Conservation (phyloP, 164 flowering plant species). For the Kalanchoe fedtschenkoi region DNA sequence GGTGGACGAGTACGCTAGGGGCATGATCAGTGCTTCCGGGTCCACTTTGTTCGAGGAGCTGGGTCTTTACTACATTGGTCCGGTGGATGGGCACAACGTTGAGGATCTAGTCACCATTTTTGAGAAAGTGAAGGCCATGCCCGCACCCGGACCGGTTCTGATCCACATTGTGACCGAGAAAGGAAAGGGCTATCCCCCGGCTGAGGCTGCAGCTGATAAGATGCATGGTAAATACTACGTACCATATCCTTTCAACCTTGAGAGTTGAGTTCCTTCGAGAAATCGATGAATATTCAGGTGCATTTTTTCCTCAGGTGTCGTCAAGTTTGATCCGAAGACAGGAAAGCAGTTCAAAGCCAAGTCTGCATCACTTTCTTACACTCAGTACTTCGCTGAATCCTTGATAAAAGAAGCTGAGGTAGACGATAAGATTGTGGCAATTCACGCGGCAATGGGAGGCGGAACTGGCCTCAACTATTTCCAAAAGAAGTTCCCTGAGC, state of each 20-base stretch:
- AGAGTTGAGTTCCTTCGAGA: not conserved
- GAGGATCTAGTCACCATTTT: constrained; percentile 64
- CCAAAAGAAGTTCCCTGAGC: constrained; percentile 69
- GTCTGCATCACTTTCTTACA: constrained; percentile 57
- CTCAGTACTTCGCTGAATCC: constrained; percentile 79
- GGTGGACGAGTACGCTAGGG: constrained; percentile 79
- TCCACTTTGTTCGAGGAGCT: constrained; percentile 75
- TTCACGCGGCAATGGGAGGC: constrained; percentile 98
- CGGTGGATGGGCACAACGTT: constrained; percentile 77
- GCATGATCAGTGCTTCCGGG: constrained; percentile 59
- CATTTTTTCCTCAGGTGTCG: constrained; percentile 50
- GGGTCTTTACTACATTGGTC: constrained; percentile 79
- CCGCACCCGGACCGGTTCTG: constrained; percentile 83
- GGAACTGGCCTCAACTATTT: constrained; percentile 89
- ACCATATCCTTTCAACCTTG: not conserved
- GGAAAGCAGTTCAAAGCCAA: constrained; percentile 72
- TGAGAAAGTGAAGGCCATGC: constrained; percentile 58
- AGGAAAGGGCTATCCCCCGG: constrained; percentile 90
- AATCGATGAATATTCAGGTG: constrained; percentile 10
- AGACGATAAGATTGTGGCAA: constrained; percentile 67
- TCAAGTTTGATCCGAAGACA: constrained; percentile 57
- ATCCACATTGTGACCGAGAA: constrained; percentile 87
- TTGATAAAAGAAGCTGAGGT: constrained; percentile 69
- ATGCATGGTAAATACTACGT: constrained; percentile 58
- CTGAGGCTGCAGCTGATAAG: constrained; percentile 80